Percentiles rank a stretch among this genome's conserved stretches.
Conservation (phyloP, 305 asterid species). For the Withania somnifera region DNA sequence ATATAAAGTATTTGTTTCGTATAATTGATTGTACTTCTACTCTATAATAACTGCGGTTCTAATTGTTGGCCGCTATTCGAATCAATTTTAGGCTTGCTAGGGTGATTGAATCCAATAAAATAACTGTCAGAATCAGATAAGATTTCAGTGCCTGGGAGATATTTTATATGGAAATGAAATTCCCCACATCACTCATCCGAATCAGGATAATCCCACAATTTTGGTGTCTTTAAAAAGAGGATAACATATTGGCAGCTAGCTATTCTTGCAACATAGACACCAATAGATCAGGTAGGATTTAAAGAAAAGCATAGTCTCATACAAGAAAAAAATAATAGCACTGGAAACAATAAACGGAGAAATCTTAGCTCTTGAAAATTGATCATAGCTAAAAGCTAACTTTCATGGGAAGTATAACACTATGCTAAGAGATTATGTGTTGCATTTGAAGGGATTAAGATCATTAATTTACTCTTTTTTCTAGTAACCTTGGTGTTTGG, state of each 20-base stretch:
- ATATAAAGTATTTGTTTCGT: too few species aligned
- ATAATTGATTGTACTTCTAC: too few species aligned
- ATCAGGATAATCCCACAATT: neutral
- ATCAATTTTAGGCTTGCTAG: too few species aligned
- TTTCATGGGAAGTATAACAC: neutral
- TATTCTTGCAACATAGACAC: neutral
- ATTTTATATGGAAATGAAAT: neutral
- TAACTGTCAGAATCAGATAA: too few species aligned
- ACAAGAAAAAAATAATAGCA: too few species aligned
- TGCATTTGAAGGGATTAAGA: neutral
- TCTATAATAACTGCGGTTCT: too few species aligned
- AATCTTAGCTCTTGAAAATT: neutral
- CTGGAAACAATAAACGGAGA: neutral
- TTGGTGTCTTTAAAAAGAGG: neutral
- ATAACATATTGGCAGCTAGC: neutral
- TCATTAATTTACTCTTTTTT: neutral
- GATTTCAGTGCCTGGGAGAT: too few species aligned
- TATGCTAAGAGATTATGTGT: neutral
- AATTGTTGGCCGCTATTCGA: too few species aligned
- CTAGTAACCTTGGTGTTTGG: too few species aligned
- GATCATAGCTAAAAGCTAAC: neutral
- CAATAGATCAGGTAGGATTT: neutral
- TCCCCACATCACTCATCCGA: neutral
- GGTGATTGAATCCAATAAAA: too few species aligned
- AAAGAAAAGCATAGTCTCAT: neutral